Conservation (phyloP, 2,329 filamentous ascomycete genomes). For the Xylariaceae sp. region DNA sequence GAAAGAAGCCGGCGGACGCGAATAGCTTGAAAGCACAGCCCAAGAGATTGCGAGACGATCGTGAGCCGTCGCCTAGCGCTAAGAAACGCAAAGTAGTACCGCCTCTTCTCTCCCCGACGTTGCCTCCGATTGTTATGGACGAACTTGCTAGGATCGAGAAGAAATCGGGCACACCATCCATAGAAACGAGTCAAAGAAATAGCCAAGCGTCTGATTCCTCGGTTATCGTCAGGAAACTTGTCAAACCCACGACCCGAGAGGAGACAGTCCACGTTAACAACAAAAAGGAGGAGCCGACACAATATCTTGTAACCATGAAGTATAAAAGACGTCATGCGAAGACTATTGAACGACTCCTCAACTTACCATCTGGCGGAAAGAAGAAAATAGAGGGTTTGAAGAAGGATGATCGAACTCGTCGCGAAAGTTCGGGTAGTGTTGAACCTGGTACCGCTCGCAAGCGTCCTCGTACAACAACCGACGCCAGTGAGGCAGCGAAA, state of each 20-base stretch:
- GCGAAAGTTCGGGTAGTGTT: constrained; percentile 50
- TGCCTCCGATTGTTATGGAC: constrained; percentile 59
- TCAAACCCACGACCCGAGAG: constrained; percentile 42
- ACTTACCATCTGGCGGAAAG: constrained; percentile 45
- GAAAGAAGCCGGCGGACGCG: constrained; percentile 44
- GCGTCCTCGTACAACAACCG: constrained; percentile 51
- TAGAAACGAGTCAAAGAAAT: constrained; percentile 36
- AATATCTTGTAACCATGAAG: constrained; percentile 54
- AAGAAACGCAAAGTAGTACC: constrained; percentile 54
- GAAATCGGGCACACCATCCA: constrained; percentile 33
- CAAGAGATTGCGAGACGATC: constrained; percentile 41
- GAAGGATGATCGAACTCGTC: constrained; percentile 42
- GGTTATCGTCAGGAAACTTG: constrained; percentile 46
- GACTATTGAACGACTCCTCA: constrained; percentile 55
- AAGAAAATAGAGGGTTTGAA: constrained; percentile 47
- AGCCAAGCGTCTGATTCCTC: constrained; percentile 43
- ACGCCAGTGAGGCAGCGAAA: constrained; percentile 48
- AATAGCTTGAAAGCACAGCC: constrained; percentile 36
- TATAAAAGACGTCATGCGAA: constrained; percentile 56
- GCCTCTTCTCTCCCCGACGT: constrained; percentile 61
- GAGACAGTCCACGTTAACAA: constrained; percentile 41
- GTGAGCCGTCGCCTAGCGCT: constrained; percentile 37
- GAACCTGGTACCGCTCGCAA: constrained; percentile 57
- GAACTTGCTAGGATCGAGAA: constrained; percentile 50
- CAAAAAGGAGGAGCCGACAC: constrained; percentile 43